Percentiles rank a stretch among this genome's conserved stretches.
These are phyloP conservation scores for Aspergillus conjunctus DNA, from an alignment of 495 filamentous ascomycete genomes.

Conservation along the genomic window DNA sequence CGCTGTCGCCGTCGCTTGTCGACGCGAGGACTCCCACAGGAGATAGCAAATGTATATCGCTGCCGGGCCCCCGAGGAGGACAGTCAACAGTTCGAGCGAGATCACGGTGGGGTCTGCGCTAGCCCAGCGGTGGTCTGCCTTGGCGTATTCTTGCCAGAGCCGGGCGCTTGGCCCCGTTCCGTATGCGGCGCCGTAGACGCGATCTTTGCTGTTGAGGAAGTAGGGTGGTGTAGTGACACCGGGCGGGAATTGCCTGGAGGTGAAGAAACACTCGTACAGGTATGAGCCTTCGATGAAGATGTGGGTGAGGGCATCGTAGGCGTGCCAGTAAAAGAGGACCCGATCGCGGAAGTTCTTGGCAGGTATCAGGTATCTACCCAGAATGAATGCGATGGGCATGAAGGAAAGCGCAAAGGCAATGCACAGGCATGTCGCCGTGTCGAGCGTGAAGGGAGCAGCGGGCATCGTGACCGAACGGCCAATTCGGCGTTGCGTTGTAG, in stretches of 20 bases:
- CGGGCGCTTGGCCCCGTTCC: constrained; percentile 63
- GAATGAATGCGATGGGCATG: constrained; percentile 54
- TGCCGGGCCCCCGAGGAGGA: constrained; percentile 72
- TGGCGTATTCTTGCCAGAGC: constrained; percentile 92
- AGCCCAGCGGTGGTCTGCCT: constrained; percentile 83
- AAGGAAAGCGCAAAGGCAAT: constrained; percentile 54
- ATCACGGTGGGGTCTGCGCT: constrained; percentile 77
- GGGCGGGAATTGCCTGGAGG: constrained; percentile 53
- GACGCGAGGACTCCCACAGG: constrained; percentile 43
- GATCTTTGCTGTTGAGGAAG: constrained; percentile 55
- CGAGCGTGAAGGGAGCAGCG: constrained; percentile 42
- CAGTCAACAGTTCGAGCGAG: constrained; percentile 83
- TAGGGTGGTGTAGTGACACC: constrained; percentile 44
- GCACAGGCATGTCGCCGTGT: constrained; percentile 53
- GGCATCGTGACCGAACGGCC: background rate
- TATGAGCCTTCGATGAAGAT: constrained; percentile 85
- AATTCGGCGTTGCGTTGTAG: background rate
- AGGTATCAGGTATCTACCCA: constrained; percentile 49
- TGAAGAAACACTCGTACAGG: constrained; percentile 91
- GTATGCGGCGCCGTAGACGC: constrained; percentile 74
- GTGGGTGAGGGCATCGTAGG: constrained; percentile 89
- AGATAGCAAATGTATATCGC: constrained; percentile 71
- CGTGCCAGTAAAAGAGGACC: constrained; percentile 90
- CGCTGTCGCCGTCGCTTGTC: constrained; percentile 19
- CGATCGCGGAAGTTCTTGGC: constrained; percentile 54